phyloP scores from a whole-genome alignment of 345 rosid species.

The Eutrema heterophyllum region DNA sequence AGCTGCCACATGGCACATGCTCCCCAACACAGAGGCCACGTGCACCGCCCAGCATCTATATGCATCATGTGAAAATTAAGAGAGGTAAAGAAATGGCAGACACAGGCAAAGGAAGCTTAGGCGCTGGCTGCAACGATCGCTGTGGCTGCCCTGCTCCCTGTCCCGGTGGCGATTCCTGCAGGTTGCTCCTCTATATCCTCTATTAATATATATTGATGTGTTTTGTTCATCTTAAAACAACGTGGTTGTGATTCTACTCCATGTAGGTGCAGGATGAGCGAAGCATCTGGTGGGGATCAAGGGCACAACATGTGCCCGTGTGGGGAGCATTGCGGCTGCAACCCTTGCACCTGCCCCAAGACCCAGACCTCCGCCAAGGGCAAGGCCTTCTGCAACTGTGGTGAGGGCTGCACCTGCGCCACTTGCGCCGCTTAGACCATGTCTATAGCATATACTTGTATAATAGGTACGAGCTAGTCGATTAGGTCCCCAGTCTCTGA shows the following conservation, averaged over 20 bases:
- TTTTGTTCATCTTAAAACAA: not conserved
- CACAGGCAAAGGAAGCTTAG: constrained; percentile 12
- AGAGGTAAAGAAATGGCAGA: constrained; percentile 20
- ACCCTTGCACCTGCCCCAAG: constrained; percentile 52
- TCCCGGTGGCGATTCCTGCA: constrained; percentile 43
- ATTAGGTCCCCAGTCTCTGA: not conserved
- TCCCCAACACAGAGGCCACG: constrained; percentile 10
- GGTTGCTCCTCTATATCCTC: constrained; percentile 23
- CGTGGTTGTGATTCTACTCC: not conserved
- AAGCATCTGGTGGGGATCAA: constrained; percentile 25
- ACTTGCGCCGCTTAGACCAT: constrained; percentile 13
- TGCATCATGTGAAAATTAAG: not conserved
- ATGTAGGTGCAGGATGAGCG: constrained; percentile 34
- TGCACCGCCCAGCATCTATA: not conserved
- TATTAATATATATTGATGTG: not conserved
- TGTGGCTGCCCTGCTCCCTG: constrained; percentile 45
- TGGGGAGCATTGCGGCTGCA: constrained; percentile 61
- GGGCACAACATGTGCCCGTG: constrained; percentile 45
- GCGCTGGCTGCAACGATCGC: constrained; percentile 26
- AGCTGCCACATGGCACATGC: constrained; percentile 15
- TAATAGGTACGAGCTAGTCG: constrained; percentile 16
- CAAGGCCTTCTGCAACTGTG: constrained; percentile 18
- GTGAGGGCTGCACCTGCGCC: constrained; percentile 28
- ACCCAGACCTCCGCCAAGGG: constrained; percentile 11
- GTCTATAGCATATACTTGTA: constrained; percentile 15